Percentiles rank a stretch among this genome's conserved stretches.
phyloP scores from a whole-genome alignment of 83 land plant genomes.

The Picea mariana region DNA sequence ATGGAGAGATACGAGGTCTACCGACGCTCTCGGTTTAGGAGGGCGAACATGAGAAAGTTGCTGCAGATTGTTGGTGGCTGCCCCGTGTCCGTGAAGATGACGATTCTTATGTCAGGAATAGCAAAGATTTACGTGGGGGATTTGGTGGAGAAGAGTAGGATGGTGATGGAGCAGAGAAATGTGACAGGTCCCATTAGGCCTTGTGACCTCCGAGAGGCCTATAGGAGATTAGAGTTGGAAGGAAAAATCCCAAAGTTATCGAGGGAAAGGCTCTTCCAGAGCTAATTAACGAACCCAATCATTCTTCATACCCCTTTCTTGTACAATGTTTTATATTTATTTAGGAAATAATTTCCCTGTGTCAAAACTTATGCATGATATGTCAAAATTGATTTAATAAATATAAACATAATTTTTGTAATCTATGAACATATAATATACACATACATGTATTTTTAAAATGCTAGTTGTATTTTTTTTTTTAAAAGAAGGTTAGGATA shows the following conservation, averaged over 20 bases:
- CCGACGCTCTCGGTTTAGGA: conserved; percentile 87
- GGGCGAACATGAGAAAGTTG: conserved; percentile 91
- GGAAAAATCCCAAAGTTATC: conserved; percentile 85
- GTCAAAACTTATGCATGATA: too few relatives aligned
- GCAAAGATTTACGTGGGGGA: conserved; percentile 99
- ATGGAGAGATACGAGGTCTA: conserved; percentile 96
- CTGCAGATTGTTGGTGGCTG: conserved; percentile 81
- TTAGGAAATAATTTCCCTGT: too few relatives aligned
- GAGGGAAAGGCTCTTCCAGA: conserved; percentile 64
- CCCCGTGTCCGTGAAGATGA: conserved; percentile 83
- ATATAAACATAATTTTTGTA: too few relatives aligned
- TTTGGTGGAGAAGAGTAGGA: conserved; percentile 87
- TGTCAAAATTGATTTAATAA: too few relatives aligned
- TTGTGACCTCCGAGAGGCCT: conserved; percentile 90
- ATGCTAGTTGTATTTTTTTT: too few relatives aligned
- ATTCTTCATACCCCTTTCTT: too few relatives aligned
- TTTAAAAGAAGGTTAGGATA: too few relatives aligned
- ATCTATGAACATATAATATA: too few relatives aligned
- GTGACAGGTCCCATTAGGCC: conserved; percentile 94
- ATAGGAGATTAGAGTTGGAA: conserved; percentile 86
- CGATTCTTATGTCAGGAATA: conserved; percentile 93
- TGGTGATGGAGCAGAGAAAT: conserved; percentile 89
- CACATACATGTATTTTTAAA: too few relatives aligned
- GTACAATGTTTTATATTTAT: too few relatives aligned
- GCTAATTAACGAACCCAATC: too few relatives aligned